Conservation (phyloP, 140 eudicot genomes). For the Senecio squalidus region DNA sequence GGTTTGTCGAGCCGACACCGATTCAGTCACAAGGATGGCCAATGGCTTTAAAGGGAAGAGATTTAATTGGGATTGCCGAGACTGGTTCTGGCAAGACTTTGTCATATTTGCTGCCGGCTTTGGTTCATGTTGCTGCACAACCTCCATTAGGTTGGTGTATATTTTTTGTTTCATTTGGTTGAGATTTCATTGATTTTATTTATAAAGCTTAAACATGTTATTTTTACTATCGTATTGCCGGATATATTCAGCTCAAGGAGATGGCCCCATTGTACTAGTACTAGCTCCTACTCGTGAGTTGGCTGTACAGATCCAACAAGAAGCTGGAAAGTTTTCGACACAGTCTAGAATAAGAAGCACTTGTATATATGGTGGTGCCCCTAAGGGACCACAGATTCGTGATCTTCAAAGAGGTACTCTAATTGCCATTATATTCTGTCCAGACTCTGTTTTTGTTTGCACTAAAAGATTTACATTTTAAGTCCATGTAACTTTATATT, state of each 20-base stretch:
- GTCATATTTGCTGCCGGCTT: conserved; percentile 84
- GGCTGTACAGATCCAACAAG: conserved; percentile 95
- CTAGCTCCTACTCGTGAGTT: conserved; percentile 96
- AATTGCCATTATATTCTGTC: not conserved
- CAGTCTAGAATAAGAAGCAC: conserved; percentile 74
- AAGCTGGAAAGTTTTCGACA: conserved; percentile 73
- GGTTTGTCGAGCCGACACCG: conserved; percentile 92
- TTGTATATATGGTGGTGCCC: conserved; percentile 97
- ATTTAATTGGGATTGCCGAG: conserved; percentile 88
- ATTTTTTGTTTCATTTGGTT: not conserved
- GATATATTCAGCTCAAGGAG: conserved; percentile 60
- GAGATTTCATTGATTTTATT: not conserved
- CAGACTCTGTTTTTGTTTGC: too few relatives aligned
- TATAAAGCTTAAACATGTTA: not conserved
- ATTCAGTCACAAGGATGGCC: conserved; percentile 99
- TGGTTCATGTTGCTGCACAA: conserved; percentile 90
- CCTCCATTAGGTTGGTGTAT: conserved; percentile 65
- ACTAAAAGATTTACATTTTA: conserved; percentile 6
- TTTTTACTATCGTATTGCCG: not conserved
- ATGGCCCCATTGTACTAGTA: conserved; percentile 83
- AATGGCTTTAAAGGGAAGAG: conserved; percentile 96
- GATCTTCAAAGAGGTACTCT: conserved; percentile 84
- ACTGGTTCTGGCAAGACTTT: conserved; percentile 98
- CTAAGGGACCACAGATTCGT: conserved; percentile 99
- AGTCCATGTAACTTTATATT: conserved; percentile 5